Base-by-base conservation (phyloP, 257 asterid species). In the Catharanthus roseus region DNA sequence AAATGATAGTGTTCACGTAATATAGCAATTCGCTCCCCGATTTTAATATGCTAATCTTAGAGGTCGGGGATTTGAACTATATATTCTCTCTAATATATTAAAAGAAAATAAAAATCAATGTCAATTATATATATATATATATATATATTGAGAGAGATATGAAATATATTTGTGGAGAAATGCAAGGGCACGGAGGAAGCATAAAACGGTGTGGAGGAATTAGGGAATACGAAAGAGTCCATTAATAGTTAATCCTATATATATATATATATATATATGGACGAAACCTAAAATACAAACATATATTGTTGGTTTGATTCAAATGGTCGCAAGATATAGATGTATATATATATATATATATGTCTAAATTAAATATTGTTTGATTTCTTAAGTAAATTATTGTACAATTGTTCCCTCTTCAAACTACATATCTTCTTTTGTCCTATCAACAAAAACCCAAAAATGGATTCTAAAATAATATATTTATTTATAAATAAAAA, bases 351-450 rank as follows among this genome's bases (percentile, higher is more conserved):
- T n/a, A n/a, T n/a, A n/a, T n/a, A n/a, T n/a, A n/a, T n/a, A n/a
- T n/a, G n/a, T n/a, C n/a, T n/a, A n/a, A n/a, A n/a, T 24, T 18
- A 69, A 69, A 3, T 31, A 69, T 21, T 56, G 12, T 29, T 39
- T 6, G 42, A 54, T 69, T 56, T 69, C 39, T 34, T 33, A 16
- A 34, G 42, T 61, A 34, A 61, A 55, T 31, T 39, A 24, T 42
- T 42, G 34, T 24, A 3, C 29, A 36, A 26, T 26, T 47, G 42
- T 56, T 41, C 67, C 55, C 67, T 56, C 55, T 26, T 18, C 74
- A 70, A 70, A 13, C 65, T 70, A 54, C 74, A 70, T 18, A 56
- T 56, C 74, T 41, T 41, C 56, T 12, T 56, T n/a, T 39, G 44
- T 70, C 74, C 56, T 56, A 26, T 56, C 56, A 56, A n/a, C 3